A percentile compares a stretch with the other conserved stretches of the same genome.
These are phyloP conservation scores for Cercospora zeina DNA, from an alignment of 2,329 filamentous ascomycete species.

Conservation along the genomic window DNA sequence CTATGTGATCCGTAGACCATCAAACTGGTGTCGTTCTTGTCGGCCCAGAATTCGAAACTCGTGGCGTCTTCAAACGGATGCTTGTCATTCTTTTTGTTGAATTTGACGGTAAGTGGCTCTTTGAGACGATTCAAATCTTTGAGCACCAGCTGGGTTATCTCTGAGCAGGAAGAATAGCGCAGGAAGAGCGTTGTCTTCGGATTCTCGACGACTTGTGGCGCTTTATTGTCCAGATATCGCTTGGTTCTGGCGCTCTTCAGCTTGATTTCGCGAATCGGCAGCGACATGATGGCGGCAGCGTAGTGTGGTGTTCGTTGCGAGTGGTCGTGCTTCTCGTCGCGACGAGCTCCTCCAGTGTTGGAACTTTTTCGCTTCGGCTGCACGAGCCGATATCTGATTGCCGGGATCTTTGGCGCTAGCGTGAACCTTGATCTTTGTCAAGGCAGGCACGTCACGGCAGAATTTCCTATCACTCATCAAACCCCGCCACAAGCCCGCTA, in stretches of 20 bases:
- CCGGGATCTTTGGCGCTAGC: constrained; percentile 7
- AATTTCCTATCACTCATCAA: constrained; percentile 11
- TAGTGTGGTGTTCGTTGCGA: neutral
- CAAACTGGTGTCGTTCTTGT: constrained; percentile 91
- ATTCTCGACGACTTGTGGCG: constrained; percentile 85
- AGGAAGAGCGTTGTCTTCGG: constrained; percentile 88
- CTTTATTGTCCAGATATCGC: constrained; percentile 88
- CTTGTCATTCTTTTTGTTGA: constrained; percentile 95
- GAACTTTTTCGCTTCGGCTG: constrained; percentile 12
- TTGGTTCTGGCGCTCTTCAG: constrained; percentile 84
- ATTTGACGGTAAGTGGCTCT: constrained; percentile 80
- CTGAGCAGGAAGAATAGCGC: constrained; percentile 80
- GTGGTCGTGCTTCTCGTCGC: constrained; percentile 3
- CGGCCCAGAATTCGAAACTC: constrained; percentile 89
- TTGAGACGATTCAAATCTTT: constrained; percentile 83
- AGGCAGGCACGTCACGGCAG: constrained; percentile 11
- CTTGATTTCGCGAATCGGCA: constrained; percentile 60
- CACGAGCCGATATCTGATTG: constrained; percentile 4
- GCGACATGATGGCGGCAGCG: constrained; percentile 26
- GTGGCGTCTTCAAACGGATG: constrained; percentile 90
- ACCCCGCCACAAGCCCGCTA: constrained; percentile 1
- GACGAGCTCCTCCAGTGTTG: neutral
- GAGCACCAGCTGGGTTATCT: constrained; percentile 78
- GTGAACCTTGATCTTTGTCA: constrained; percentile 2
- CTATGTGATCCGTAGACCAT: constrained; percentile 80